These are phyloP conservation scores for Metarhizium album DNA, from an alignment of 2,329 filamentous ascomycete genomes.

Conservation along the genomic window DNA sequence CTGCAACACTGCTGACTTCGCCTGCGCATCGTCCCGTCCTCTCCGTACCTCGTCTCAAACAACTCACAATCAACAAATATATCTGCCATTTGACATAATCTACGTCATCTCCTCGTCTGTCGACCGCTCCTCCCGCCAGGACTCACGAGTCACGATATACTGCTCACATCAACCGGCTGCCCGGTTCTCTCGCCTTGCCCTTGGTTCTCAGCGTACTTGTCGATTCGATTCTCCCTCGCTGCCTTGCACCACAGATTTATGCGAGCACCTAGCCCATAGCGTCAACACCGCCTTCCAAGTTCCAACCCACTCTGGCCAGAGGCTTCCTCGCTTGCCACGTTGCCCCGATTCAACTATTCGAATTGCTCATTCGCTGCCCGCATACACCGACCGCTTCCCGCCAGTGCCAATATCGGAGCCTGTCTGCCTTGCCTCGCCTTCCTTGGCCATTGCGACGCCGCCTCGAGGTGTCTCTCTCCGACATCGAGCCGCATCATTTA, in stretches of 20 bases:
- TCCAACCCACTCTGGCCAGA: not conserved
- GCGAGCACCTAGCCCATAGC: not conserved
- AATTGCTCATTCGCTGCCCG: not conserved
- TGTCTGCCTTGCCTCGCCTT: slow-evolving; percentile 1
- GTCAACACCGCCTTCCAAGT: slow-evolving; percentile 2
- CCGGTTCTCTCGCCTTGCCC: not conserved
- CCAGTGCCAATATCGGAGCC: not conserved
- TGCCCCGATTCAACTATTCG: not conserved
- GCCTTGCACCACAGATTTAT: not conserved
- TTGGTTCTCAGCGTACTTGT: not conserved
- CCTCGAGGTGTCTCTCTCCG: slow-evolving; percentile 13
- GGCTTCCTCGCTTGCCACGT: not conserved
- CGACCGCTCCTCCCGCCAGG: not conserved
- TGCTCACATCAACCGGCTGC: not conserved
- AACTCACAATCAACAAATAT: not conserved
- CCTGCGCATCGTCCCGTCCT: not conserved
- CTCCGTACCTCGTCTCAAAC: not conserved
- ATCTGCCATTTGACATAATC: not conserved
- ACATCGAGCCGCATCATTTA: slow-evolving; percentile 9
- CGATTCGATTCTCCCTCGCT: not conserved
- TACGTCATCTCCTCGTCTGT: slow-evolving; percentile 3
- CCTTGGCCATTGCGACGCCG: slow-evolving; percentile 11
- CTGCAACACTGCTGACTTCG: slow-evolving; percentile 1
- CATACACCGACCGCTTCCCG: not conserved
- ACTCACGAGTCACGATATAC: not conserved